These are phyloP conservation scores for Metschnikowia lachancei DNA, from an alignment of 805 yeast genomes.

Conservation along the genomic window DNA sequence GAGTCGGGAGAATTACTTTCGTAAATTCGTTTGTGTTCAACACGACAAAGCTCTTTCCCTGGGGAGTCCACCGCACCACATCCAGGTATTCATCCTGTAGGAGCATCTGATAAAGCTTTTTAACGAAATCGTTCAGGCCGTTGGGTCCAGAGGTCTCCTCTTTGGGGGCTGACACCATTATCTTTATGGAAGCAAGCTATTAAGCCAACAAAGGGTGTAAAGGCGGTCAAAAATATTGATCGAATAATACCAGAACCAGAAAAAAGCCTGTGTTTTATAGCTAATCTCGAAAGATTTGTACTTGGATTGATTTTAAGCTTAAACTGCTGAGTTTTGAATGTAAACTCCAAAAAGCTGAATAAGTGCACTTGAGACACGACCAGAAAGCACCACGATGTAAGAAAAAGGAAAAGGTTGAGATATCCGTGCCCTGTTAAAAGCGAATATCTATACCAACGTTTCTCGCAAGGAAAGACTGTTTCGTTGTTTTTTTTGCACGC, in stretches of 20 bases:
- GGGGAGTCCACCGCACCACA: constrained; percentile 80
- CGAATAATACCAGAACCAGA: not conserved
- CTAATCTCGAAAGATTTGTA: too few relatives aligned
- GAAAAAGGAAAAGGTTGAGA: too few relatives aligned
- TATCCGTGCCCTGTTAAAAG: too few relatives aligned
- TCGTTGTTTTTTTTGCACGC: too few relatives aligned
- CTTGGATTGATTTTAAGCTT: too few relatives aligned
- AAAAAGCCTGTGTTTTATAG: too few relatives aligned
- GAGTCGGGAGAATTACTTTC: constrained; percentile 80
- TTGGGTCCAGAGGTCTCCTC: constrained; percentile 22
- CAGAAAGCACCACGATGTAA: too few relatives aligned
- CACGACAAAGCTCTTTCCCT: constrained; percentile 87
- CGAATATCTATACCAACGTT: too few relatives aligned
- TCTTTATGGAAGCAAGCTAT: not conserved
- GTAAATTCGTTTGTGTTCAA: constrained; percentile 89
- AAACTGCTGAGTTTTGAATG: too few relatives aligned
- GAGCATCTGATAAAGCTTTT: constrained; percentile 77
- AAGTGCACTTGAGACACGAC: too few relatives aligned
- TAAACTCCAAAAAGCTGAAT: too few relatives aligned
- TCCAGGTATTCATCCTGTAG: constrained; percentile 73
- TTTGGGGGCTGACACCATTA: constrained; percentile 2
- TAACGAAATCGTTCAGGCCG: constrained; percentile 76
- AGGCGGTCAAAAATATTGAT: not conserved
- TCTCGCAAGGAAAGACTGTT: too few relatives aligned
- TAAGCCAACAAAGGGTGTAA: not conserved